These are phyloP conservation scores for Phytophthora melonis DNA, from an alignment of 352 stramenopile genomes.

Conservation along the genomic window DNA sequence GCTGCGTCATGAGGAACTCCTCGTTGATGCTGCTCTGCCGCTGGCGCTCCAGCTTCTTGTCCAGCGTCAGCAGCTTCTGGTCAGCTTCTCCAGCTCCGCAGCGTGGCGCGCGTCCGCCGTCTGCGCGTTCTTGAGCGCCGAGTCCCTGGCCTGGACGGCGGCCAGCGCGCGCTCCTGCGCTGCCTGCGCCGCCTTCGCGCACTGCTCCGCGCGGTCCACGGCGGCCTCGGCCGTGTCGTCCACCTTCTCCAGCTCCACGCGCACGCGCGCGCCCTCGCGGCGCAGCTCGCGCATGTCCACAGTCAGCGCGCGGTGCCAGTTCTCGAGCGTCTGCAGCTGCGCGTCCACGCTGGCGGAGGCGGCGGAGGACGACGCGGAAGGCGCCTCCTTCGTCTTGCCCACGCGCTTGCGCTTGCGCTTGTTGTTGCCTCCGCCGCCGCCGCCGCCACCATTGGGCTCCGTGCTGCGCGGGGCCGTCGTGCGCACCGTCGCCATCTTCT, in stretches of 20 bases:
- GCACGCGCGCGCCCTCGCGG: conserved; percentile 44
- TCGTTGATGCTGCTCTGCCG: conserved; percentile 50
- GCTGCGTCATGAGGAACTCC: conserved; percentile 63
- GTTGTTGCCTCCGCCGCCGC: conserved; percentile 1
- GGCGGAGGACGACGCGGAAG: background rate
- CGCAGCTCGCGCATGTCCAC: conserved; percentile 46
- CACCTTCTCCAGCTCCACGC: conserved; percentile 53
- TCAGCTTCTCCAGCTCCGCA: conserved; percentile 22
- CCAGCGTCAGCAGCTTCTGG: conserved; percentile 30
- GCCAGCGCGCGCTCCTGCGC: conserved; percentile 14
- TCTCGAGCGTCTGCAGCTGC: conserved; percentile 42
- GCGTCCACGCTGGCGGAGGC: conserved; percentile 2
- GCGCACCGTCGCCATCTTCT: conserved; percentile 45
- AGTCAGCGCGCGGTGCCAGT: conserved; percentile 43
- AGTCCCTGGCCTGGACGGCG: conserved; percentile 17
- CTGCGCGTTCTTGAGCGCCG: conserved; percentile 7
- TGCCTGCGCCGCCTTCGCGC: conserved; percentile 21
- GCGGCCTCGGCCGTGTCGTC: conserved; percentile 46
- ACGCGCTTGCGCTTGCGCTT: conserved; percentile 49
- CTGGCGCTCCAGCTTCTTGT: conserved; percentile 38
- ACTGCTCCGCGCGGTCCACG: conserved; percentile 44
- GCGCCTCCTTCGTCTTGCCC: conserved; percentile 6
- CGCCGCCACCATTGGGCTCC: background rate
- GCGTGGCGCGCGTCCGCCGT: background rate
- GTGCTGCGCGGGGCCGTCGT: conserved; percentile 24